Base-by-base conservation (phyloP, 2,329 filamentous ascomycete species). In the Camptophora hylomeconis region DNA sequence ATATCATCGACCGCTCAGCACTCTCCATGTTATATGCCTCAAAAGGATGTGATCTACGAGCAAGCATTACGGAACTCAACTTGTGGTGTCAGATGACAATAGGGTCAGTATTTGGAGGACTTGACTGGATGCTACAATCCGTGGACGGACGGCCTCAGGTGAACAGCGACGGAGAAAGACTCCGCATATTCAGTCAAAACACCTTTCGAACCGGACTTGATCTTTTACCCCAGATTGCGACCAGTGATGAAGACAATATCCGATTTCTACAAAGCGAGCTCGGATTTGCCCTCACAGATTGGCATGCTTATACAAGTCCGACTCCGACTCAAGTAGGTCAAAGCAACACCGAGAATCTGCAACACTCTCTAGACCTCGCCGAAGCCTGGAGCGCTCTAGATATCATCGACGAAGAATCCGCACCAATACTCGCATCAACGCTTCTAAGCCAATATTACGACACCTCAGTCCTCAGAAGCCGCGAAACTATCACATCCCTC, bases 81-180 rank as follows among this genome's bases (percentile, higher is more conserved):
- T 89, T 92, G 49, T 98, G 87, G 87, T 98, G 92, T 50, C 89
- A 98, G 51, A 84, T 95, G 55, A 83, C 79, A 0, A 73, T 98
- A 7, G 92, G 89, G 4, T 89, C 93, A 49, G 65, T 72, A n/a
- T 80, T 80, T 42, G 80, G 80, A 12, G 87, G 89, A 0, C 69
- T 92, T 24, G 80, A 87, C 45, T 98, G 92, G 87, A 81, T 92
- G 77, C n/a, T n/a, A n/a, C n/a, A n/a, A n/a, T n/a, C n/a, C n/a
- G n/a, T n/a, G n/a, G n/a, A n/a, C n/a, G n/a, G n/a, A n/a, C n/a
- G n/a, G n/a, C 32, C 87, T 76, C 80, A 81, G 6, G 69, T 66
- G 24, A 80, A 80, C 0, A 64, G 64, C 14, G 80, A 87, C 45
- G 46, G 75, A 3, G 75, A 87, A 44, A 67, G 66, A 7, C 62